Conservation (phyloP, 768 basidiomycete species). For the Amanita thiersii region DNA sequence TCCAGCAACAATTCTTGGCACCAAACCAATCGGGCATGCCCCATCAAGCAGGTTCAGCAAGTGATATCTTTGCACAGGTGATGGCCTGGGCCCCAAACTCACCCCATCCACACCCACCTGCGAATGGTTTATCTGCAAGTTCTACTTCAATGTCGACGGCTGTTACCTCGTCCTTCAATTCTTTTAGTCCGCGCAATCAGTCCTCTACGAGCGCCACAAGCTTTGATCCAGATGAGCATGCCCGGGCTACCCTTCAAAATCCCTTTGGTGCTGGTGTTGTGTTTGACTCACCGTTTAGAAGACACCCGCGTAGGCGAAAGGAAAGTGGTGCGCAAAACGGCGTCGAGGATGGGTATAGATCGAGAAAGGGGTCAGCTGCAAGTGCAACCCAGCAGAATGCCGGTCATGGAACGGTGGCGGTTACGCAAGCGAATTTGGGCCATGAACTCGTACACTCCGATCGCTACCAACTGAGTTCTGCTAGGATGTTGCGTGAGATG, state of each 20-base stretch:
- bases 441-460: not conserved
- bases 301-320: constrained; percentile 25
- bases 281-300: constrained; percentile 52
- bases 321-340: not conserved
- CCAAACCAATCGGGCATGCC: not conserved
- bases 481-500: constrained; percentile 57
- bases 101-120: not conserved
- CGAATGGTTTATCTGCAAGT: not conserved
- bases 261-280: constrained; percentile 61
- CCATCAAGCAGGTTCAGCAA: not conserved
- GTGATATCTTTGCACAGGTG: constrained; percentile 8
- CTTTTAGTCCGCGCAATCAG: not conserved
- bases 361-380: not conserved
- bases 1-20: not conserved
- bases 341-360: not conserved
- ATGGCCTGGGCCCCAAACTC: constrained; percentile 4
- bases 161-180: not conserved
- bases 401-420: not conserved
- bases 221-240: not conserved
- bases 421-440: not conserved
- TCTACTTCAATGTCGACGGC: not conserved
- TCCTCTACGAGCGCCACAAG: not conserved
- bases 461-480: constrained; percentile 27
- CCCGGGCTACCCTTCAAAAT: constrained; percentile 25
- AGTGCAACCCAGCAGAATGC: not conserved